Conservation (phyloP, 2,329 filamentous ascomycete genomes). For the Colletotrichum shisoi region DNA sequence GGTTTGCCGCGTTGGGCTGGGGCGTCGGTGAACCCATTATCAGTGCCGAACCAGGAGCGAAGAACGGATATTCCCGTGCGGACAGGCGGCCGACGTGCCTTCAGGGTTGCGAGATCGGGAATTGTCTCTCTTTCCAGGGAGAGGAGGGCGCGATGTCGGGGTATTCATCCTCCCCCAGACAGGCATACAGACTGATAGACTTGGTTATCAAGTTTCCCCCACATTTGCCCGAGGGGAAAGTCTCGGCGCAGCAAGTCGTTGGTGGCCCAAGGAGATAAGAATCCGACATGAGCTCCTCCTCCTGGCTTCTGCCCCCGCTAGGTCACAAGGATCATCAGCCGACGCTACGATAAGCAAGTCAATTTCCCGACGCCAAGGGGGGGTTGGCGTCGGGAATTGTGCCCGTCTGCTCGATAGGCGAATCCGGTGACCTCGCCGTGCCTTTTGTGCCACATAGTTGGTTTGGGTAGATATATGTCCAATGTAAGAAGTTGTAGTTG, state of each 20-base stretch:
- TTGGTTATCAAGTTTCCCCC: conserved; percentile 20
- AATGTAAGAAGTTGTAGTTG: neutral
- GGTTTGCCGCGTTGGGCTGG: neutral
- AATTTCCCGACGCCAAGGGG: conserved; percentile 26
- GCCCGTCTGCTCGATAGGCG: conserved; percentile 25
- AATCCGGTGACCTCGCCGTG: conserved; percentile 32
- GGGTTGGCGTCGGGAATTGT: conserved; percentile 25
- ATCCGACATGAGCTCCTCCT: conserved; percentile 20
- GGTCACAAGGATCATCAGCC: conserved; percentile 27
- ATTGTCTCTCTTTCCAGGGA: neutral
- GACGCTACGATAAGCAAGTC: conserved; percentile 19
- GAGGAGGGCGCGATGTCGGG: conserved; percentile 29
- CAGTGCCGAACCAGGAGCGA: neutral
- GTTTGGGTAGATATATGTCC: conserved; percentile 28
- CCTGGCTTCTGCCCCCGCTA: conserved; percentile 20
- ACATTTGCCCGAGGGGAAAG: conserved; percentile 29
- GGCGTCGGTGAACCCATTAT: conserved; percentile 21
- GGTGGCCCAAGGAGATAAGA: conserved; percentile 25
- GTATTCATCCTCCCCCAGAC: conserved; percentile 14
- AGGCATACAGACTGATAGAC: neutral
- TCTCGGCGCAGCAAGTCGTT: conserved; percentile 6
- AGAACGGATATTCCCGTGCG: neutral
- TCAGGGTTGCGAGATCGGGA: conserved; percentile 25
- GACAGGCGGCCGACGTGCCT: conserved; percentile 1
- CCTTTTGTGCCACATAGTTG: conserved; percentile 2